Percentiles rank a stretch among this genome's conserved stretches.
phyloP scores from a whole-genome alignment of 352 stramenopile genomes.

The Globisporangium lucens region DNA sequence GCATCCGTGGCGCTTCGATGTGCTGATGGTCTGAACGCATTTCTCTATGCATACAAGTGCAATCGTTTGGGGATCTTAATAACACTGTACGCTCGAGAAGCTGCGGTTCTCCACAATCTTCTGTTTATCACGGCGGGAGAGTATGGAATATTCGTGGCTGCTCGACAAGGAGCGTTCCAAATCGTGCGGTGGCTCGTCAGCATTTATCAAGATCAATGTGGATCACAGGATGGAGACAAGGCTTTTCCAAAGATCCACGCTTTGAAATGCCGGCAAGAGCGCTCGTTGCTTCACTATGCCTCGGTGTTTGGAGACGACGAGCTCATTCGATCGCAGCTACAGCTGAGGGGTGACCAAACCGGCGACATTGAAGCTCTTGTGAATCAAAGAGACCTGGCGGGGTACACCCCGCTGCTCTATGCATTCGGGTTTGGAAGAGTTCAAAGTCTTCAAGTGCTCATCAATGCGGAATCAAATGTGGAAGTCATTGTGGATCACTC shows the following conservation, averaged over 20 bases:
- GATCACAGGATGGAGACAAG: neutral
- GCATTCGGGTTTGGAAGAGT: conserved; percentile 51
- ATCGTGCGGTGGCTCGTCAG: conserved; percentile 53
- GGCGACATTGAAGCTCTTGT: conserved; percentile 13
- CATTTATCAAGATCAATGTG: conserved; percentile 21
- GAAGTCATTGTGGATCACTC: conserved; percentile 42
- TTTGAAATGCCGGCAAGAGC: conserved; percentile 25
- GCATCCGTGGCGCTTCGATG: conserved; percentile 37
- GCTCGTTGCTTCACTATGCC: conserved; percentile 49
- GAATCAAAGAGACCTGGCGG: conserved; percentile 32
- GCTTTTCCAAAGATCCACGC: neutral
- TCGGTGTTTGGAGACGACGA: conserved; percentile 40
- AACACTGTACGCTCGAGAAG: conserved; percentile 27
- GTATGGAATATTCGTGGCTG: conserved; percentile 46
- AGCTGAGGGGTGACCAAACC: neutral
- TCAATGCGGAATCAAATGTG: conserved; percentile 31
- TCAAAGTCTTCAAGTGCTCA: conserved; percentile 25
- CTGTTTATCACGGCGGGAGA: conserved; percentile 32
- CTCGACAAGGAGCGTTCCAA: conserved; percentile 31
- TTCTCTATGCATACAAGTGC: conserved; percentile 47
- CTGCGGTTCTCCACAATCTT: conserved; percentile 17
- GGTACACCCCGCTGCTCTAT: conserved; percentile 56
- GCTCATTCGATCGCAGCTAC: conserved; percentile 17
- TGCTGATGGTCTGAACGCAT: conserved; percentile 32
- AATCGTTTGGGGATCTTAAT: conserved; percentile 54